These are phyloP conservation scores for Saraca asoca DNA, from an alignment of 331 rosid species.

Conservation along the genomic window DNA sequence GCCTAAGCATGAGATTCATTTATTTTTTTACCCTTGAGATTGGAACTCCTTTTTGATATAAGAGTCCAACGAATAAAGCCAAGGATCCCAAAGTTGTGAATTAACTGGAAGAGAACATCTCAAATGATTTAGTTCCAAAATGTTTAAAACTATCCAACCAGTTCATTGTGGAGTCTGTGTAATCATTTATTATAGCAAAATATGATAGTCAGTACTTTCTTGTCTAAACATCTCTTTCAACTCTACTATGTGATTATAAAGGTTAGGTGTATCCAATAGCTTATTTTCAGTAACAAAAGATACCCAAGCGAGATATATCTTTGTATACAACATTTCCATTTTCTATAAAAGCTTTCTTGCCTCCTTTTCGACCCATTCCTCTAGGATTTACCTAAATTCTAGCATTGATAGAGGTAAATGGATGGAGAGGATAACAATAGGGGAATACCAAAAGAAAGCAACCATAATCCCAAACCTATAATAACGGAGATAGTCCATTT, in stretches of 20 bases:
- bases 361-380: conserved; percentile 75
- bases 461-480: conserved; percentile 81
- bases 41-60: conserved; percentile 44
- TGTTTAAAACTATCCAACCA: conserved; percentile 51
- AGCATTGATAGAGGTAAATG: conserved; percentile 76
- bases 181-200: conserved; percentile 56
- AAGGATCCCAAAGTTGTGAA: conserved; percentile 67
- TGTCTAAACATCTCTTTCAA: no score
- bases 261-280: conserved; percentile 39
- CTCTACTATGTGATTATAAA: conserved; percentile 58
- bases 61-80: conserved; percentile 51
- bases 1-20: conserved; percentile 35
- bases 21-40: conserved; percentile 44
- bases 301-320: conserved; percentile 60
- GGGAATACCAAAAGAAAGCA: conserved; percentile 62
- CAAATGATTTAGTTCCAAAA: conserved; percentile 76
- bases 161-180: conserved; percentile 46
- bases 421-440: conserved; percentile 62
- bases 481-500: conserved; percentile 93
- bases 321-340: conserved; percentile 64
- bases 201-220: no score
- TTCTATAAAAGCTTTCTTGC: conserved; percentile 72
- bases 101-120: conserved; percentile 70
- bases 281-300: conserved; percentile 36
- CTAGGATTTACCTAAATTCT: conserved; percentile 70